These are phyloP conservation scores for Sporobolomyces phaffii DNA, from an alignment of 768 basidiomycete genomes.

Conservation along the genomic window DNA sequence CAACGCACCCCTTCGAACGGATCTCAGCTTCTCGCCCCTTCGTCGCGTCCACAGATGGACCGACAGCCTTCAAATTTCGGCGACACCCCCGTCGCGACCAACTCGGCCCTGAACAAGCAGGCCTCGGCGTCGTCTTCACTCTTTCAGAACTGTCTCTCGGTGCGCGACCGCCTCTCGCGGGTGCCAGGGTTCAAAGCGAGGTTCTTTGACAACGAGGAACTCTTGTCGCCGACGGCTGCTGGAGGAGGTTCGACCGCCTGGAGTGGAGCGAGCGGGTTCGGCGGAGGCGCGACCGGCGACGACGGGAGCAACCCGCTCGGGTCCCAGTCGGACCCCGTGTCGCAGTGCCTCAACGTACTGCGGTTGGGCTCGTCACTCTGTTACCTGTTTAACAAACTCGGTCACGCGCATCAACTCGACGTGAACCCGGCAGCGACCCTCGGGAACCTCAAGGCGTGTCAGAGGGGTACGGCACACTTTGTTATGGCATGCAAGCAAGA, in stretches of 20 bases:
- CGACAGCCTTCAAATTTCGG: constrained; percentile 21
- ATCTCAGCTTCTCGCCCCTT: not conserved
- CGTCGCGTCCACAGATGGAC: constrained; percentile 19
- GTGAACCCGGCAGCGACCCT: constrained; percentile 63
- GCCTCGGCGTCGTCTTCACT: constrained; percentile 37
- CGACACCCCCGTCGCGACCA: constrained; percentile 39
- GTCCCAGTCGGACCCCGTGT: constrained; percentile 66
- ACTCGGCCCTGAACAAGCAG: constrained; percentile 35
- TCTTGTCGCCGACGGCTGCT: not conserved
- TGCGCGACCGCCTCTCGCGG: constrained; percentile 33
- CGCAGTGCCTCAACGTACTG: constrained; percentile 89
- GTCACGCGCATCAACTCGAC: constrained; percentile 49
- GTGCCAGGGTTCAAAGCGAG: constrained; percentile 39
- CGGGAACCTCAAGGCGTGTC: constrained; percentile 71
- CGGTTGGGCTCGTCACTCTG: constrained; percentile 87
- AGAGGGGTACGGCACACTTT: constrained; percentile 84
- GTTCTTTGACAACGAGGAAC: constrained; percentile 29
- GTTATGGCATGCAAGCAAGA: constrained; percentile 72
- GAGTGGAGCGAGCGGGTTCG: constrained; percentile 9
- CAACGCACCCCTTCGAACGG: constrained; percentile 8
- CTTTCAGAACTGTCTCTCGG: constrained; percentile 39
- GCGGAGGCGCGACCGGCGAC: not conserved
- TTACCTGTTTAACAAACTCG: constrained; percentile 88
- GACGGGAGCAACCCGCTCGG: constrained; percentile 49
- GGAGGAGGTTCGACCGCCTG: not conserved